A percentile compares a stretch with the other conserved stretches of the same genome.
phyloP scores from a whole-genome alignment of 257 asterid species.

The Handroanthus guayacan region DNA sequence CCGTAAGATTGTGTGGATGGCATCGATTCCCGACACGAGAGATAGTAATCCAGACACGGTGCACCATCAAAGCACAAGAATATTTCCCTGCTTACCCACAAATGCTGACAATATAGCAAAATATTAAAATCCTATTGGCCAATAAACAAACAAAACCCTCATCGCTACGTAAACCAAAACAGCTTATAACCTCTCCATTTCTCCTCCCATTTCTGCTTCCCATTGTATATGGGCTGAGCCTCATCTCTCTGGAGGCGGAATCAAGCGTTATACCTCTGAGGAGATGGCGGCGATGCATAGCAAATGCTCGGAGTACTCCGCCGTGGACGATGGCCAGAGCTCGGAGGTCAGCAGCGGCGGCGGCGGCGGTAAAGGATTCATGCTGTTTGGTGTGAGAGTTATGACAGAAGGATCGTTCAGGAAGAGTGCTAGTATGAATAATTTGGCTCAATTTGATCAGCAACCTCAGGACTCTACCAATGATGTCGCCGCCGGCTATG shows the following conservation, averaged over 20 bases:
- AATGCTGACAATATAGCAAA: slow-evolving; percentile 29
- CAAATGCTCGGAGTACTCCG: slow-evolving; percentile 45
- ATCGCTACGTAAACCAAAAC: slow-evolving; percentile 45
- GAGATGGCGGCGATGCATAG: slow-evolving; percentile 48
- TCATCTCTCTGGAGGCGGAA: slow-evolving; percentile 25
- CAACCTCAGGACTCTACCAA: slow-evolving; percentile 66
- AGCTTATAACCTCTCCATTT: slow-evolving; percentile 36
- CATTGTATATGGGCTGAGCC: slow-evolving; percentile 29
- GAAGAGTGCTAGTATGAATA: slow-evolving; percentile 90
- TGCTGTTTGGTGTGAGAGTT: slow-evolving; percentile 93
- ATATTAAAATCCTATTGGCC: slow-evolving; percentile 34
- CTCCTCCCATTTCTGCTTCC: slow-evolving; percentile 19
- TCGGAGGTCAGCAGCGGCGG: slow-evolving; percentile 51
- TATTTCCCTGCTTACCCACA: slow-evolving; percentile 36
- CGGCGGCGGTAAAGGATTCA: slow-evolving; percentile 59
- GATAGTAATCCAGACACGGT: slow-evolving; percentile 24
- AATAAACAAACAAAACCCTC: slow-evolving; percentile 45
- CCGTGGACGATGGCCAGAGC: slow-evolving; percentile 52
- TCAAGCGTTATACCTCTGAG: slow-evolving; percentile 19
- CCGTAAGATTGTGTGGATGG: slow-evolving; percentile 28
- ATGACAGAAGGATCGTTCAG: slow-evolving; percentile 77
- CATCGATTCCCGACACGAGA: slow-evolving; percentile 22
- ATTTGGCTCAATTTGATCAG: slow-evolving; percentile 71
- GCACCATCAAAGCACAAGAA: slow-evolving; percentile 39
- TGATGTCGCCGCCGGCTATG: slow-evolving; percentile 76